A percentile compares a stretch with the other conserved stretches of the same genome.
These are phyloP conservation scores for Dipteronia sinensis DNA, from an alignment of 345 rosid species.

Conservation along the genomic window DNA sequence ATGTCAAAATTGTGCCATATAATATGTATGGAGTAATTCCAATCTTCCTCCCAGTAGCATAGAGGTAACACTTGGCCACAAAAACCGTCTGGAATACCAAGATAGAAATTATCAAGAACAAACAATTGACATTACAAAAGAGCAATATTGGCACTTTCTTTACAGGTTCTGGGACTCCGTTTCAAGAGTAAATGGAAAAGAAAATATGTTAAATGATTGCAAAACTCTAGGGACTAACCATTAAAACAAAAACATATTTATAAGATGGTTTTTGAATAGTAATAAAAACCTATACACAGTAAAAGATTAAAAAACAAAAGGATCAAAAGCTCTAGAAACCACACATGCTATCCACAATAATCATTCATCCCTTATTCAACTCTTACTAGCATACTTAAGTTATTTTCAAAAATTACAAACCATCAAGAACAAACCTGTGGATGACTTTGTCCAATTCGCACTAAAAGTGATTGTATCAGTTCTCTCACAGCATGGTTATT, in stretches of 20 bases:
- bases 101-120: not conserved
- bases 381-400: not conserved
- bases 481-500: constrained; percentile 92
- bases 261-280: not conserved
- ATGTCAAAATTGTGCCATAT: not conserved
- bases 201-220: not conserved
- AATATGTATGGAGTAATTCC: not conserved
- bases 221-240: not conserved
- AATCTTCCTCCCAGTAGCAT: not conserved
- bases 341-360: not conserved
- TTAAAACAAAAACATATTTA: not conserved
- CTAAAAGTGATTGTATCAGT: constrained; percentile 89
- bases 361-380: not conserved
- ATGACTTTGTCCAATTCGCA: constrained; percentile 92
- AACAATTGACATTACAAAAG: not conserved
- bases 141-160: not conserved
- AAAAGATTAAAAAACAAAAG: not conserved
- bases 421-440: constrained; percentile 75
- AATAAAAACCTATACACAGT: not conserved
- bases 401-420: not conserved
- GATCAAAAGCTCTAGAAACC: not conserved
- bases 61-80: not conserved
- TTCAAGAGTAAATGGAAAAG: not conserved
- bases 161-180: not conserved
- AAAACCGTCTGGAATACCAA: not conserved